A percentile compares a stretch with the other conserved stretches of the same genome.
phyloP scores from a whole-genome alignment of 805 yeast species.

The Zygosaccharomyces bisporus region DNA sequence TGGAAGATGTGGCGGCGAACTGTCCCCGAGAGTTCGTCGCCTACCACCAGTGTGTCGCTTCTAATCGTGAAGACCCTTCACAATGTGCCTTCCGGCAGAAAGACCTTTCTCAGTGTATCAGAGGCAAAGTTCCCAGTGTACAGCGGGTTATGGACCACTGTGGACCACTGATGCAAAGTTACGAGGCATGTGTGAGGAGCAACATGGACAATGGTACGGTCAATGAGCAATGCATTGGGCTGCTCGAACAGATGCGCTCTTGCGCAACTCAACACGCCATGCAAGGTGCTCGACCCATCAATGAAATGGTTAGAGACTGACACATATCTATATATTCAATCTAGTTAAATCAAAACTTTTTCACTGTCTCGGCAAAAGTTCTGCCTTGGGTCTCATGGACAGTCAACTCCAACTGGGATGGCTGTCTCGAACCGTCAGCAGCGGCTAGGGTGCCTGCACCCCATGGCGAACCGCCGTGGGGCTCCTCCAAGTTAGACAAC shows the following conservation, averaged over 20 bases:
- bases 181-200: slow-evolving; percentile 59
- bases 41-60: slow-evolving; percentile 69
- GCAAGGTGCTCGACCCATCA: slow-evolving; percentile 20
- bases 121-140: slow-evolving; percentile 63
- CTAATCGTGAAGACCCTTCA: slow-evolving; percentile 48
- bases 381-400: slow-evolving; percentile 67
- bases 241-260: slow-evolving; percentile 53
- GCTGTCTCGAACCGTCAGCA: slow-evolving; percentile 69
- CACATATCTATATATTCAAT: slow-evolving; percentile 3
- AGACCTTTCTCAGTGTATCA: slow-evolving; percentile 59
- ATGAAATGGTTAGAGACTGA: slow-evolving; percentile 17
- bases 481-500: slow-evolving; percentile 53
- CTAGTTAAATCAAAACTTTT: slow-evolving; percentile 20
- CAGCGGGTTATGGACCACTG: slow-evolving; percentile 64
- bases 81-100: slow-evolving; percentile 56
- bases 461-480: slow-evolving; percentile 81
- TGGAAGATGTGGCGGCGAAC: slow-evolving; percentile 72
- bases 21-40: slow-evolving; percentile 72
- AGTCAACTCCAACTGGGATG: slow-evolving; percentile 58
- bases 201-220: slow-evolving; percentile 41
- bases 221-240: slow-evolving; percentile 48
- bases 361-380: slow-evolving; percentile 49
- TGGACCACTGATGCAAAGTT: slow-evolving; percentile 51
- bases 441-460: slow-evolving; percentile 84
- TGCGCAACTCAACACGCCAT: slow-evolving; percentile 46